Base-by-base conservation (phyloP, 192 early-diverging fungal genomes). In the Chytriomyces confervae region DNA sequence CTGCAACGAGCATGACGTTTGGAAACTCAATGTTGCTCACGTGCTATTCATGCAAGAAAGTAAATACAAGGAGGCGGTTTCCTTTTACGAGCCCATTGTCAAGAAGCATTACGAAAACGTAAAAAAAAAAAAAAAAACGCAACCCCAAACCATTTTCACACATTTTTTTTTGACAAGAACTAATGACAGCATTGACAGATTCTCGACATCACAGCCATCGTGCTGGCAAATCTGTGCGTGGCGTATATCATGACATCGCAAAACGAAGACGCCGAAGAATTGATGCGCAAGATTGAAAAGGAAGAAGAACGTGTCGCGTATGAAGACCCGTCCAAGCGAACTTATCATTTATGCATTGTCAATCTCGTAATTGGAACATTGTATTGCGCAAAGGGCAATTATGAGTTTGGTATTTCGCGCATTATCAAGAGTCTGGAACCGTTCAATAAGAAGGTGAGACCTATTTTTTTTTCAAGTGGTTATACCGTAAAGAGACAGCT, bases 41-140 rank as follows among this genome's bases (percentile, higher is more conserved):
- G 89, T 91, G 61, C 80, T 91, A 49, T 91, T 91, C 65, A 91
- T 91, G 89, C 89, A 91, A 75, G 89, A 91, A 65, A 84, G 69
- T 72, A 91, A 91, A 75, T 91, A 89, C 82, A 91, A 91, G 81
- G 89, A 91, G 72, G 88, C 89, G 11, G 90, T 91, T 36, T 87
- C 87, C 57, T 91, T 91, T 69, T 91, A 91, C 67, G 89, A 91
- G 72, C 89, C 89, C 27, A 86, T 88, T 71, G 89, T 91, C 48
- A 86, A 87, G 70, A 91, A 89, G 69, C 82, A 87, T 62, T 89
- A 84, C 61, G 89, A 91, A 8, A 86, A 90, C 77, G 88, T 90
- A 62, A 80, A 69, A 23, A 13, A 0, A 77, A 29, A n/a, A 67
- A 75, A 75, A 36, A 72, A 10, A 11, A 51, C 49, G 29, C 29